Evolutionary conservation across 768 basidiomycete species (phyloP), one percentile per base, ranked within the genome.

Genomic region (Pisolithus orientalis): DNA sequence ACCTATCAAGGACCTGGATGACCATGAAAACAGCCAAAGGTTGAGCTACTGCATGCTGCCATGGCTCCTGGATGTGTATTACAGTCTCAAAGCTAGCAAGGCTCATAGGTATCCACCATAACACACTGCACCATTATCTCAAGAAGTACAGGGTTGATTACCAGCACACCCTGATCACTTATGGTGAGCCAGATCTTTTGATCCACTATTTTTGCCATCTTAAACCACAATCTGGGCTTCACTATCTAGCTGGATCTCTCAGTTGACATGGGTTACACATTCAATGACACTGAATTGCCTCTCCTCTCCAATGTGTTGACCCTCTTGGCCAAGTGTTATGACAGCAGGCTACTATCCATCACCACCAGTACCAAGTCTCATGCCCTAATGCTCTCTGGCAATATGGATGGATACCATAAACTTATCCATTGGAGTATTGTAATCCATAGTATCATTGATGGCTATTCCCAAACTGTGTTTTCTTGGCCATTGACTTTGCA

Each of bases 381-480:
- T 17, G 13, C 17, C 38, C 38, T 9, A 39, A 39, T 39, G 38
- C 38, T 8, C 38, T 39, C 6, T 39, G 5, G 13, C 8, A 39
- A 39, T 14, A 39, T 39, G 38, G 3, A 39, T 39, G 64, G 69
- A 2, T 68, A 72, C 48, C 68, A 74, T 47, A 74, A 72, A 47
- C 53, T 73, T 0, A 59, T 63, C 8, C 63, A 54, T 6, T 56
- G 65, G 3, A 67, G 72, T 1, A 68, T 73, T 4, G 65, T 75
- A 14, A 56, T 70, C 2, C 70, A 79, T 49, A 71, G 71, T 5
- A 58, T 70, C 11, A 42, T 75, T 1, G 80, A 70, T 56, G 80
- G 79, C 6, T 77, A 77, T 55, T 79, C 78, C 53, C 64, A 68
- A 1, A 63, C 68, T 10, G 60, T 74, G 58, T 52, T 29, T 13